phyloP scores from a whole-genome alignment of 2,329 filamentous ascomycete species.

The Penicillium paneum region DNA sequence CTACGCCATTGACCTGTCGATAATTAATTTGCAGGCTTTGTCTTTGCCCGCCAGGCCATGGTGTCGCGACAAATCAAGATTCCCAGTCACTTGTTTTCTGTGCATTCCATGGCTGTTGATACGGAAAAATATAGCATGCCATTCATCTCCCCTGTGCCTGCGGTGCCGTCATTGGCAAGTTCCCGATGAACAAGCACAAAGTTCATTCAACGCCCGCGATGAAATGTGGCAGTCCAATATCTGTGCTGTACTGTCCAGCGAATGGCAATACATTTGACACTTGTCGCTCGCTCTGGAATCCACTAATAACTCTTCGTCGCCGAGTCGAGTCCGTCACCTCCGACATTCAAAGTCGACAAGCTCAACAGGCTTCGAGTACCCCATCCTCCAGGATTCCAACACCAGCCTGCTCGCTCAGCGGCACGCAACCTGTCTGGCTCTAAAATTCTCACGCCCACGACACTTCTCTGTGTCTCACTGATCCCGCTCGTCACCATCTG shows the following conservation, averaged over 20 bases:
- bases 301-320: neutral
- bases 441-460: constrained; percentile 53
- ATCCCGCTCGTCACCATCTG: constrained; percentile 57
- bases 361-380: constrained; percentile 48
- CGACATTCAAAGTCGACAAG: constrained; percentile 32
- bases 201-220: neutral
- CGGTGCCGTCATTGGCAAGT: neutral
- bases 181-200: neutral
- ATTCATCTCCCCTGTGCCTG: too few relatives aligned
- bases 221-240: neutral
- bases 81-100: neutral
- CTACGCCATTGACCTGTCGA: too few relatives aligned
- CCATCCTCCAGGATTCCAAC: constrained; percentile 47
- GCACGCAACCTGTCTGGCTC: constrained; percentile 49
- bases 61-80: neutral
- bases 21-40: neutral
- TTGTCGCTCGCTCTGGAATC: neutral
- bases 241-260: neutral
- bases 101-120: neutral
- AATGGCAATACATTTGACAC: neutral
- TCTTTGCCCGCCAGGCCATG: neutral
- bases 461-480: constrained; percentile 51
- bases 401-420: constrained; percentile 55
- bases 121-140: neutral
- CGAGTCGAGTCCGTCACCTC: too few relatives aligned